These are phyloP conservation scores for Cercospora sp. DNA, from an alignment of 2,329 filamentous ascomycete genomes.

Conservation along the genomic window DNA sequence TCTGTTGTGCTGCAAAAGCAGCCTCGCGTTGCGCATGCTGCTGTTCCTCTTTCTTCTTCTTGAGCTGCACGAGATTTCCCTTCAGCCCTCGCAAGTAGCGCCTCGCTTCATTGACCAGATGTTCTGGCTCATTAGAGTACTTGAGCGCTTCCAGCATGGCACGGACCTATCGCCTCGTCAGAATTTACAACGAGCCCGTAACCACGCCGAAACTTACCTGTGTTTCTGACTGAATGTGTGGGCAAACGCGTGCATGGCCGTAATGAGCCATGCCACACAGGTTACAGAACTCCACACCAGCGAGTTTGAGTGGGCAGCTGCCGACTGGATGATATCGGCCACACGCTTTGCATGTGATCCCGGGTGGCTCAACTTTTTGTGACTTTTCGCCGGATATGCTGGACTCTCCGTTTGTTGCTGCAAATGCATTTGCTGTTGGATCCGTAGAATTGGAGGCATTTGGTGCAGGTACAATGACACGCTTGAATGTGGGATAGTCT, in stretches of 20 bases:
- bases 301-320: conserved; percentile 61
- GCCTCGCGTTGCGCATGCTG: conserved; percentile 24
- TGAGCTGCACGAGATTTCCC: conserved; percentile 55
- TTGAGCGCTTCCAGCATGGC: conserved; percentile 65
- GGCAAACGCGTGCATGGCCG: conserved; percentile 58
- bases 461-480: conserved; percentile 20
- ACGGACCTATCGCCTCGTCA: conserved; percentile 51
- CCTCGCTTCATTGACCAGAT: conserved; percentile 55
- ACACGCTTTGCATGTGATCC: conserved; percentile 56
- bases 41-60: conserved; percentile 46
- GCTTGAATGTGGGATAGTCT: conserved; percentile 25
- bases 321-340: conserved; percentile 55
- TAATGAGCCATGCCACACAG: conserved; percentile 65
- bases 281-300: conserved; percentile 62
- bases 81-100: conserved; percentile 60
- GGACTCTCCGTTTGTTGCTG: neutral
- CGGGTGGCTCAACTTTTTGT: conserved; percentile 5
- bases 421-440: neutral
- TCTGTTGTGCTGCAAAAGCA: conserved; percentile 22
- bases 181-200: neutral
- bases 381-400: neutral
- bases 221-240: conserved; percentile 62
- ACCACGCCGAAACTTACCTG: conserved; percentile 29
- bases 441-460: conserved; percentile 1
- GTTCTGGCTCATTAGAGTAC: conserved; percentile 56